Evolutionary conservation across 2,329 filamentous ascomycete species (phyloP).

Genomic region (Talaromyces verruculosus): DNA sequence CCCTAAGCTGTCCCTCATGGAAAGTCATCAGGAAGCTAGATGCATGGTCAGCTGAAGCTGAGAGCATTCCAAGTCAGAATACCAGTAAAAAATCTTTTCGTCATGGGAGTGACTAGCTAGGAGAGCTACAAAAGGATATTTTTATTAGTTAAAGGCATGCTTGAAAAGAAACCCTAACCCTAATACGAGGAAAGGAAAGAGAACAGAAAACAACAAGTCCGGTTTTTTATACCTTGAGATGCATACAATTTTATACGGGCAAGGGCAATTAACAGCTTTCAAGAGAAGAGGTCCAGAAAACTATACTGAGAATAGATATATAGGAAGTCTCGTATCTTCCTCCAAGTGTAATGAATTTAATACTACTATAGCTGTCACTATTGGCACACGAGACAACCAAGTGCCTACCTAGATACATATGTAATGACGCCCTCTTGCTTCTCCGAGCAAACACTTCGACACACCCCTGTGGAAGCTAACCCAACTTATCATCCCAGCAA

Average conservation of each 20-base stretch:
- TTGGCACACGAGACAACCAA: neutral
- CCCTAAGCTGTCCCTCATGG: neutral
- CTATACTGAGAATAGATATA: too few relatives aligned
- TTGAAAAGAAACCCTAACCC: too few relatives aligned
- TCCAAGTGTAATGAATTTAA: too few relatives aligned
- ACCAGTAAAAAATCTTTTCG: neutral
- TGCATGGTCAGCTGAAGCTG: neutral
- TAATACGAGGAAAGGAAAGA: too few relatives aligned
- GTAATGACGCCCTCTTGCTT: neutral
- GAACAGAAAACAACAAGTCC: too few relatives aligned
- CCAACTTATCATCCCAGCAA: neutral
- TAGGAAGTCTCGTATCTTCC: too few relatives aligned
- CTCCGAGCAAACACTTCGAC: neutral
- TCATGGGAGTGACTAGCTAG: neutral
- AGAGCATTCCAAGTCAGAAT: neutral
- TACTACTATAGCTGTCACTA: too few relatives aligned
- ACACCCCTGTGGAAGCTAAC: neutral
- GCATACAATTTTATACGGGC: too few relatives aligned
- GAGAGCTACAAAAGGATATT: neutral
- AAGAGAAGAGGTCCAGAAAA: too few relatives aligned
- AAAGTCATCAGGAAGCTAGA: neutral
- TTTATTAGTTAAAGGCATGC: neutral
- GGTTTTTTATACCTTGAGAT: too few relatives aligned
- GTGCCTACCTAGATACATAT: neutral
- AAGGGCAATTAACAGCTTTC: too few relatives aligned